Percentiles rank a stretch among this genome's conserved stretches.
Evolutionary conservation across 805 yeast species (phyloP).

Genomic region (Kodamaea hsintzibuensis): DNA sequence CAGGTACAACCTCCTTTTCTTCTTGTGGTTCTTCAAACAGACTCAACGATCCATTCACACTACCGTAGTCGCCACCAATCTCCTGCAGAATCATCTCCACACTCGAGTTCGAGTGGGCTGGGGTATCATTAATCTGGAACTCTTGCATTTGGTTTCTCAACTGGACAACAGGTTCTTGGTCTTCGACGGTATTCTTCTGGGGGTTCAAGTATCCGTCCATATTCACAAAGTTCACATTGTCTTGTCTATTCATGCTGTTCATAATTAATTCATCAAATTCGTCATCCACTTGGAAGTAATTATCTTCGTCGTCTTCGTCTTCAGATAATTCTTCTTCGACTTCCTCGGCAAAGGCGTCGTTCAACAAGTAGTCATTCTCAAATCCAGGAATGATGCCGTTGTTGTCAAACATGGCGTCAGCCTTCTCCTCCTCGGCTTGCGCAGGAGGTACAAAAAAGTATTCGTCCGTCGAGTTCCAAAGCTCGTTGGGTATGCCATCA

Average conservation of each 20-base stretch:
- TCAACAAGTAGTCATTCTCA: conserved; percentile 35
- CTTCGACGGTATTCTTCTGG: background rate
- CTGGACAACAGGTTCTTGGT: conserved; percentile 9
- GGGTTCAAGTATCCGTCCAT: conserved; percentile 12
- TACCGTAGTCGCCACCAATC: background rate
- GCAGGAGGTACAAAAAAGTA: conserved; percentile 29
- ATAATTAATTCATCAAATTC: conserved; percentile 29
- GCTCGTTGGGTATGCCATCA: conserved; percentile 18
- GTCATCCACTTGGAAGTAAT: conserved; percentile 38
- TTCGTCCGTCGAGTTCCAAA: conserved; percentile 19
- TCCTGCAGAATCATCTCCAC: conserved; percentile 1
- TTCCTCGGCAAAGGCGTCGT: conserved; percentile 41
- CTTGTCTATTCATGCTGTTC: conserved; percentile 11
- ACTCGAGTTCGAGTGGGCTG: background rate
- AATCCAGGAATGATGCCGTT: conserved; percentile 29
- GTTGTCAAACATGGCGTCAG: conserved; percentile 11
- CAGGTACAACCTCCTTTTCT: background rate
- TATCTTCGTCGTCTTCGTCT: conserved; percentile 40
- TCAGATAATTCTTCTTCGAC: conserved; percentile 45
- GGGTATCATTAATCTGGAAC: conserved; percentile 7
- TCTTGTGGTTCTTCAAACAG: conserved; percentile 7
- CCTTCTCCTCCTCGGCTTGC: conserved; percentile 13
- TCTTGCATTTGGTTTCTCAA: conserved; percentile 12
- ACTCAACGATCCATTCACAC: background rate
- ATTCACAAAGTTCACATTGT: conserved; percentile 8